Base-by-base conservation (phyloP, 176 grass and related monocot genomes). In the Poa pratensis region DNA sequence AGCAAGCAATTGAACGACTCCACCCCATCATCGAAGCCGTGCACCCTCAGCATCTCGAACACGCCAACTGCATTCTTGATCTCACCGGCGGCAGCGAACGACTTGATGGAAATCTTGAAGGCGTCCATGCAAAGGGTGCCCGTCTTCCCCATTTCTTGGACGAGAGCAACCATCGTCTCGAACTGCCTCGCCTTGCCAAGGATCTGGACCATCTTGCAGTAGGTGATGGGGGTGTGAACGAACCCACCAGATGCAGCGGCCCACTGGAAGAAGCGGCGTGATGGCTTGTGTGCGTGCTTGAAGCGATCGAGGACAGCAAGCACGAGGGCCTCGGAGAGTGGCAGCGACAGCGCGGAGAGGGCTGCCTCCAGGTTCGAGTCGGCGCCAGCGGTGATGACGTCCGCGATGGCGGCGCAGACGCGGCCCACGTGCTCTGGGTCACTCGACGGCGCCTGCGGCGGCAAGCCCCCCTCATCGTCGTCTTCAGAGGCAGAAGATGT, bases 1-100 rank as follows among this genome's bases (percentile, higher is more conserved):
- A 98, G 87, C 83, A 98, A 78, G 79, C 89, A 98, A 86, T 98
- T 98, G 71, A 98, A 94, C 1, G 93, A 92, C 18, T 94, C 96
- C 80, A 95, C 80, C 24, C 89, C 89, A 30, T 84, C 78, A 66
- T 92, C 84, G 46, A 98, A 94, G 26, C 83, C 78, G 24, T 90
- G 88, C 55, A 24, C 90, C 48, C 84, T 92, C 93, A 95, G 90
- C 71, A 94, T 68, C 84, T 92, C 80, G 69, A 98, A 98, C 18
- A 95, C 79, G 5, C 93, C 82, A 2, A 95, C 65, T 20, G 89
- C 89, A 74, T 94, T 98, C 94, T 95, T 98, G 72, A 92, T 94
- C 85, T 94, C 87, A 0, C 87, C 76, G 0, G 91, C 89, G 0
- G 80, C 80, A 0, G 91, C 87, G 9, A 90, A 95, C 5, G 89